Evolutionary conservation across 2,329 filamentous ascomycete species (phyloP).

Genomic region (Botrytis pseudocinerea): DNA sequence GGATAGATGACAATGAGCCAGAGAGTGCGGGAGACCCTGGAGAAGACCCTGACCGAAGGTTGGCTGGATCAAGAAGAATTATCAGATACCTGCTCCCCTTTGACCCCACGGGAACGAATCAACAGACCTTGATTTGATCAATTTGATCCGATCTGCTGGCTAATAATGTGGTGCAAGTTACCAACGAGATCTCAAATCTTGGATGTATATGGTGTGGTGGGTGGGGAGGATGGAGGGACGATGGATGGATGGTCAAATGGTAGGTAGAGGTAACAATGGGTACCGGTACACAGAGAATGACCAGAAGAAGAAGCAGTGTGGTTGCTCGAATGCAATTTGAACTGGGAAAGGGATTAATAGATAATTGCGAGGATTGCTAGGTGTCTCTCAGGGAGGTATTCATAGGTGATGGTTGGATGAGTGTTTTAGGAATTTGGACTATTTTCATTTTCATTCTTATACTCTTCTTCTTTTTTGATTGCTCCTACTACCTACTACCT

Average conservation of each 20-base stretch:
- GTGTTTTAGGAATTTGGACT: neutral
- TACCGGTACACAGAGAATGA: neutral
- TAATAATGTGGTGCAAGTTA: neutral
- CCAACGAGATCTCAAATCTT: conserved; percentile 7
- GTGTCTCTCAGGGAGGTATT: neutral
- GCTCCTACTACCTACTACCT: too few relatives aligned
- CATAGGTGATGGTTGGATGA: neutral
- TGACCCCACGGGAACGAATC: neutral
- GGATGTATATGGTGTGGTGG: neutral
- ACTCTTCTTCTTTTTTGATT: neutral
- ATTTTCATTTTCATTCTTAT: neutral
- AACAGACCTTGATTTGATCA: neutral
- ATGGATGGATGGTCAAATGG: neutral
- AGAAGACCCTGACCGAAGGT: neutral
- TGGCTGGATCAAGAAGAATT: neutral
- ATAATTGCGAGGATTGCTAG: neutral
- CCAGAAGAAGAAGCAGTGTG: neutral
- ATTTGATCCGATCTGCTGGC: neutral
- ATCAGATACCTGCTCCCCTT: neutral
- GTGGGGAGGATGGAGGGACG: neutral
- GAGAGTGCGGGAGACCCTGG: neutral
- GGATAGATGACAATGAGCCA: neutral
- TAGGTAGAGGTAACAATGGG: neutral
- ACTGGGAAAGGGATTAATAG: neutral
- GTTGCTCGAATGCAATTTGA: neutral